Base-by-base conservation (phyloP, 441 rosid species). In the Breynia disticha region DNA sequence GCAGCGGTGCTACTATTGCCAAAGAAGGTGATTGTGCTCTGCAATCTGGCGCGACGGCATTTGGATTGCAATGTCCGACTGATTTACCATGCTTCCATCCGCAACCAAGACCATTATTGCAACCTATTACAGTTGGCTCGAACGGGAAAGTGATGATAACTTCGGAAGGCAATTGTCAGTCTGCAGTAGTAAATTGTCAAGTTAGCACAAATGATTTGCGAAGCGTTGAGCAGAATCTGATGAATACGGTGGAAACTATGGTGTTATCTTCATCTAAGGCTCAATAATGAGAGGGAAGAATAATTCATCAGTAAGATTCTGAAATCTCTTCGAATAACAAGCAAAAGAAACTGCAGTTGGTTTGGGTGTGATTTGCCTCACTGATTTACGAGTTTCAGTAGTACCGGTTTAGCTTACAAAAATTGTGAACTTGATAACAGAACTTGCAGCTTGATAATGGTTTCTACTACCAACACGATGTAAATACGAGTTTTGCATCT, bases 11-110 rank as follows among this genome's bases (percentile, higher is more conserved):
- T 56, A 46, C 70, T 52, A 32, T 58, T 18, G 56, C 47, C 64
- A 62, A 64, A 63, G 82, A 77, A 63, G 80, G 74, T 55, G 66
- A 70, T 55, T 59, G 70, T n/a, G 60, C 68, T 16, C 22, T 53
- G 47, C 65, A 53, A 54, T 54, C 68, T 38, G 59, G 24, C 22
- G 62, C 54, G 19, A 65, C 50, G 43, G 54, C 41, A 28, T 41
- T 63, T 14, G 48, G 50, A 15, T 35, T 24, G 16, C 46, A 0
- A 4, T 76, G 77, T 53, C 52, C 20, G 49, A 60, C 60, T 9
- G 70, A 47, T 24, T 48, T 55, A 51, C 59, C 62, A 10, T 68
- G 76, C 72, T 67, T 72, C 68, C 67, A 55, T 66, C 67, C 68
- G 12, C 59, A n/a, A 38, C 39, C 59, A 16, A 62, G 66, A 48